These are phyloP conservation scores for Epichloe sp. DNA, from an alignment of 2,329 filamentous ascomycete genomes.

Conservation along the genomic window DNA sequence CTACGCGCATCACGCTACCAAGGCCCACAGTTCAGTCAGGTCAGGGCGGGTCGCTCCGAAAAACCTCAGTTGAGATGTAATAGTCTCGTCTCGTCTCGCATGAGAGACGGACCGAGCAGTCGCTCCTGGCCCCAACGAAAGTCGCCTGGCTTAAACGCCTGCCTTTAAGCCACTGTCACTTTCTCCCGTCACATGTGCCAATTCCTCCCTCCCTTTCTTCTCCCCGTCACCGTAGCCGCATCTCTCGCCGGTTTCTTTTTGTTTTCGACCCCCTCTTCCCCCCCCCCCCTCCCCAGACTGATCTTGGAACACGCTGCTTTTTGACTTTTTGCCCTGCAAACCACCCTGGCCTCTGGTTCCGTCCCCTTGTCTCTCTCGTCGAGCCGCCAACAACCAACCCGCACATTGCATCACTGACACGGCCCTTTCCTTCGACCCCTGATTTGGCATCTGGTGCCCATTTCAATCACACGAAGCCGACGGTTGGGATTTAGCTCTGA, in stretches of 20 bases:
- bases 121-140: neutral
- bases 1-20: no score
- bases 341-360: neutral
- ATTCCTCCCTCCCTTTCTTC: neutral
- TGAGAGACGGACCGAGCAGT: neutral
- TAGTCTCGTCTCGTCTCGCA: no score
- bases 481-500: neutral
- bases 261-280: neutral
- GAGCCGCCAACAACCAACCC: neutral
- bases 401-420: conserved; percentile 1
- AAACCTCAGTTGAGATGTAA: no score
- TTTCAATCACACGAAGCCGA: conserved; percentile 2
- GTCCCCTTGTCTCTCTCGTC: neutral
- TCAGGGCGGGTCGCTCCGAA: no score
- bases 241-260: neutral
- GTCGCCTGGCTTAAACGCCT: neutral
- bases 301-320: neutral
- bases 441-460: neutral
- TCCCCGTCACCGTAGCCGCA: neutral
- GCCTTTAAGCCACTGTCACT: neutral
- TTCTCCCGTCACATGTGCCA: neutral
- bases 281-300: neutral
- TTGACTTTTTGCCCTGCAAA: neutral
- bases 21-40: no score
- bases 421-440: neutral